These are phyloP conservation scores for Sclerotinia trifoliorum DNA, from an alignment of 2,329 filamentous ascomycete genomes.

Conservation along the genomic window DNA sequence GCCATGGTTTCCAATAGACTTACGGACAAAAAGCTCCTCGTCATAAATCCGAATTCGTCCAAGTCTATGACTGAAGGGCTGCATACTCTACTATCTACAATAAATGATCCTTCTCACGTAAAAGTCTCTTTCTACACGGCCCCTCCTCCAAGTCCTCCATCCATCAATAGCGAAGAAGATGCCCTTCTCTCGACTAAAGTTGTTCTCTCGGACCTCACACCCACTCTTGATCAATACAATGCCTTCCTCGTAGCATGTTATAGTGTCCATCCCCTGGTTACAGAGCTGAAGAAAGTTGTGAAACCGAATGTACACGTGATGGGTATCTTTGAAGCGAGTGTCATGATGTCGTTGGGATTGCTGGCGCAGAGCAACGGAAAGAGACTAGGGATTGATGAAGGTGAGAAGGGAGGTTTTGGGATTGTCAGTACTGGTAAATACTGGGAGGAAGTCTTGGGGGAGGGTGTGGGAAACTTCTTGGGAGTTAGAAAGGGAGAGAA, in stretches of 20 bases:
- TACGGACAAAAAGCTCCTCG: conserved; percentile 53
- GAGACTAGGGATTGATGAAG: conserved; percentile 19
- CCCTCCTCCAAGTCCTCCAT: conserved; percentile 67
- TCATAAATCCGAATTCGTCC: conserved; percentile 81
- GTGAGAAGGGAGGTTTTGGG: conserved; percentile 58
- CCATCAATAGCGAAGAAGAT: conserved; percentile 75
- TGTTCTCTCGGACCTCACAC: conserved; percentile 56
- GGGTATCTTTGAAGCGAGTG: conserved; percentile 85
- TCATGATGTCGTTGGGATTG: conserved; percentile 49
- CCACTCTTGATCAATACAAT: conserved; percentile 54
- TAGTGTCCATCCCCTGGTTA: conserved; percentile 77
- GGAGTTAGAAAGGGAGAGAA: conserved; percentile 44
- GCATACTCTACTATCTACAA: conserved; percentile 47
- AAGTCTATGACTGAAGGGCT: conserved; percentile 68
- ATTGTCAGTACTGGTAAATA: conserved; percentile 85
- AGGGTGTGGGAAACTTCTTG: conserved; percentile 64
- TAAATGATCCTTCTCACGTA: conserved; percentile 35
- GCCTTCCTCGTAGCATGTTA: conserved; percentile 88
- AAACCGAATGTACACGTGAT: conserved; percentile 56
- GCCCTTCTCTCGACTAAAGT: conserved; percentile 61
- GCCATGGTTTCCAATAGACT: not conserved
- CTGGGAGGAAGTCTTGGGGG: conserved; percentile 72
- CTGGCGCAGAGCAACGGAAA: conserved; percentile 40
- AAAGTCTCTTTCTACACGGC: conserved; percentile 41
- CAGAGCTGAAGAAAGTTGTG: conserved; percentile 49